Percentiles rank a stretch among this genome's conserved stretches.
These are phyloP conservation scores for Aspergillus ochraceoroseus DNA, from an alignment of 2,329 filamentous ascomycete species.

Conservation along the genomic window DNA sequence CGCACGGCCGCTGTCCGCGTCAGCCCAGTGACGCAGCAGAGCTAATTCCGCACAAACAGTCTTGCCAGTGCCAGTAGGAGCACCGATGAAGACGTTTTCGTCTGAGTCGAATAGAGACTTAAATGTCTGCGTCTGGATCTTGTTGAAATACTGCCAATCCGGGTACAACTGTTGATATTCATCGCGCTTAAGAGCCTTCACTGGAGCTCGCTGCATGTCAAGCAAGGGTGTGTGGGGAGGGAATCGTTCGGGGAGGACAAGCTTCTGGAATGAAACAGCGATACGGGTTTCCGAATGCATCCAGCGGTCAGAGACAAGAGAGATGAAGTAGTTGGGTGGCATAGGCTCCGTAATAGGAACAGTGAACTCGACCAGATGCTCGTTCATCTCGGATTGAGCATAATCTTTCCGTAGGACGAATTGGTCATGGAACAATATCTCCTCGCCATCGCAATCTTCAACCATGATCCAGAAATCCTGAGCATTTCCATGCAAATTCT, in stretches of 20 bases:
- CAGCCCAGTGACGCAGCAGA: constrained; percentile 79
- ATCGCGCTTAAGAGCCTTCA: constrained; percentile 78
- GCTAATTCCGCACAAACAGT: constrained; percentile 96
- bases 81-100: constrained; percentile 88
- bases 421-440: constrained; percentile 90
- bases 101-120: constrained; percentile 87
- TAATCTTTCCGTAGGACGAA: constrained; percentile 90
- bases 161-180: constrained; percentile 80
- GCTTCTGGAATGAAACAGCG: constrained; percentile 88
- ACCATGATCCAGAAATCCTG: constrained; percentile 97
- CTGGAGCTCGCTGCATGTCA: constrained; percentile 84
- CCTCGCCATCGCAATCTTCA: constrained; percentile 95
- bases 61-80: constrained; percentile 93
- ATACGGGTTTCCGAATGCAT: constrained; percentile 96
- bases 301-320: constrained; percentile 90
- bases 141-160: constrained; percentile 85
- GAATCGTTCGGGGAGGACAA: constrained; percentile 92
- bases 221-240: constrained; percentile 87
- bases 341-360: constrained; percentile 96
- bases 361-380: constrained; percentile 93
- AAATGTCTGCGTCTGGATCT: constrained; percentile 95
- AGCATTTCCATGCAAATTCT: constrained; percentile 75
- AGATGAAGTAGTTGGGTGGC: constrained; percentile 98
- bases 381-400: constrained; percentile 75
- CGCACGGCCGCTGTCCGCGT: constrained; percentile 65